Evolutionary conservation across 176 grass and related monocot species (phyloP), one percentile per base, ranked within the genome.

Genomic region (Tillandsia fasciculata): DNA sequence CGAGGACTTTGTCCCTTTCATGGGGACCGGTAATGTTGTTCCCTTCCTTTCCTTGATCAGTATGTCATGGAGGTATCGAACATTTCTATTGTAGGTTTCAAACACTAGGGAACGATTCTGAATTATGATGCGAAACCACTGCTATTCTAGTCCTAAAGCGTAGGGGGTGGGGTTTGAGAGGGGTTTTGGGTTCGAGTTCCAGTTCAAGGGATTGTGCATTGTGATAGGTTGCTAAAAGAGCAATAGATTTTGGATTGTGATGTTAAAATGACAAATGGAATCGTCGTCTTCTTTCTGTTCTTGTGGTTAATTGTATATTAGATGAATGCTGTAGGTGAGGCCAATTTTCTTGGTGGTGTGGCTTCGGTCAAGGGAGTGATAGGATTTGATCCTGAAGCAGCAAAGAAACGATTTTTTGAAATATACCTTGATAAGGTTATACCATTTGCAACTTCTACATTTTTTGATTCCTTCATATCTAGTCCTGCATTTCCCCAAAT

Each of bases 1-100:
- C 24, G 89, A 99, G n/a, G 94, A 99, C 81, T 99, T 99, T 75
- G 80, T 99, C 71, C 90, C 94, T 48, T 93, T 88, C 80, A 88
- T 82, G 84, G 94, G 94, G 52, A 99, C 87, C 26, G 94, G 94
- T 99, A 79, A 81, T 13, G 26, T 52, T 67, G 59, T 72, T 50
- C 15, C 8, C 13, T 17, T 56, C 54, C 74, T 83, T 14, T 70
- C 50, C 22, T 70, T 79, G 72, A 18, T 70, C 22, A 61, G 56
- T 42, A 42, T 42, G 33, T 0, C 5, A 42, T 42, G 33, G 33
- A 42, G 33, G 7, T 42, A 42, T 42, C 33, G 33, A 42, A 42
- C 33, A 42, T 42, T 42, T 42, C 8, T 61, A 61, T 22, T 20
- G 8, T 9, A 61, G 56, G 22, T 18, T 61, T 61, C 13, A 20